Percentiles rank a stretch among this genome's conserved stretches.
phyloP scores from a whole-genome alignment of 257 asterid genomes.

The Lithospermum erythrorhizon region DNA sequence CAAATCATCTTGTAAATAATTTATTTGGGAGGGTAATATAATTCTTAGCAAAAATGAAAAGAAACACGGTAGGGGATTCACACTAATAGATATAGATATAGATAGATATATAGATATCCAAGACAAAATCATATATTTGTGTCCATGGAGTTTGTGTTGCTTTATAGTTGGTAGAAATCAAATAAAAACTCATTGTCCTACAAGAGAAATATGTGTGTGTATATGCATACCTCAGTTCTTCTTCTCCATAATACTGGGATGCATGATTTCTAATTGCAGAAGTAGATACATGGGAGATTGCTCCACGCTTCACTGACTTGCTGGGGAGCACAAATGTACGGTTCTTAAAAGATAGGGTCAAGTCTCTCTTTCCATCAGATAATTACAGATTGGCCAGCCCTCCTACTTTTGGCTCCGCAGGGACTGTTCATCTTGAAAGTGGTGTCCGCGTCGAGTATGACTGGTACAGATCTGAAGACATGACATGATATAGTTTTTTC shows the following conservation, averaged over 20 bases:
- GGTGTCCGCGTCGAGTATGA: slow-evolving; percentile 81
- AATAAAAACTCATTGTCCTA: no score
- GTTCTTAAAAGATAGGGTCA: slow-evolving; percentile 68
- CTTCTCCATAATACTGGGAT: not conserved
- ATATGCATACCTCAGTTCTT: not conserved
- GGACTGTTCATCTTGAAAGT: slow-evolving; percentile 76
- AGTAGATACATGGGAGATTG: slow-evolving; percentile 91
- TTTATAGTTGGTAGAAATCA: no score
- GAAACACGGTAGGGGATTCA: no score
- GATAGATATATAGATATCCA: no score
- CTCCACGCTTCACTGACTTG: slow-evolving; percentile 86
- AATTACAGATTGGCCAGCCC: slow-evolving; percentile 35
- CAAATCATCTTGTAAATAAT: no score
- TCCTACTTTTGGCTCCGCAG: slow-evolving; percentile 42
- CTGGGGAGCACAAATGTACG: slow-evolving; percentile 63
- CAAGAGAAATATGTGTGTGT: no score
- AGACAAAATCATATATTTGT: no score
- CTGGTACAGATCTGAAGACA: slow-evolving; percentile 42
- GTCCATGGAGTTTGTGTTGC: no score
- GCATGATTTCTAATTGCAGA: slow-evolving; percentile 38
- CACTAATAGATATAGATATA: no score
- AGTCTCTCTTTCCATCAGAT: slow-evolving; percentile 58
- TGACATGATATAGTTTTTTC: not conserved
- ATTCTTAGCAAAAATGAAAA: no score
- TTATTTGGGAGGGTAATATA: no score